phyloP scores from a whole-genome alignment of 108 stramenopile genomes.

The Cyclotella choctawhatcheeana region DNA sequence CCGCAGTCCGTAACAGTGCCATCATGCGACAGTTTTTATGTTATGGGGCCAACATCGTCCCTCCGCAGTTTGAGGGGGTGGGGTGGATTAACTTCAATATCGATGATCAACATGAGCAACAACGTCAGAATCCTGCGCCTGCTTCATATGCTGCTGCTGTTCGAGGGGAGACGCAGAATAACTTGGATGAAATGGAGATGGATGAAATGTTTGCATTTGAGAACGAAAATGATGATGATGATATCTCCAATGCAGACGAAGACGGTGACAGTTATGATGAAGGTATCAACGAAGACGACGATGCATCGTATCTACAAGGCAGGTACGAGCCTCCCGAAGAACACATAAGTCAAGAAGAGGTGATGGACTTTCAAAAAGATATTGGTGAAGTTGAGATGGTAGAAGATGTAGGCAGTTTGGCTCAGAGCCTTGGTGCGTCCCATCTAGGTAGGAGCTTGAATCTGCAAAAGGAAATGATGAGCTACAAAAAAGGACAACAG shows the following conservation, averaged over 20 bases:
- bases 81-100: slow-evolving; percentile 72
- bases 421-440: slow-evolving; percentile 83
- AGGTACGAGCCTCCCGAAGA: slow-evolving; percentile 78
- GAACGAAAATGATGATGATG: slow-evolving; percentile 41
- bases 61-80: slow-evolving; percentile 81
- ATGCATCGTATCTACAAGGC: slow-evolving; percentile 60
- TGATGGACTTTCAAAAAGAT: slow-evolving; percentile 60
- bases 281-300: slow-evolving; percentile 53
- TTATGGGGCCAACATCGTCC: slow-evolving; percentile 80
- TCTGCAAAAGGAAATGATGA: slow-evolving; percentile 70
- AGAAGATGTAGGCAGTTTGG: slow-evolving; percentile 86
- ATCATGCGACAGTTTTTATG: slow-evolving; percentile 78
- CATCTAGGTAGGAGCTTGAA: slow-evolving; percentile 81
- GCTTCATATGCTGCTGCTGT: slow-evolving; percentile 8
- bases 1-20: slow-evolving; percentile 65
- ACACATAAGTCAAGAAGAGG: slow-evolving; percentile 69
- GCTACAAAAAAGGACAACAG: slow-evolving; percentile 24
- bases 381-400: slow-evolving; percentile 85
- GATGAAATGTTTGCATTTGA: slow-evolving; percentile 73
- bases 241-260: slow-evolving; percentile 9
- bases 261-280: slow-evolving; percentile 8
- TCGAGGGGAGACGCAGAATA: neutral
- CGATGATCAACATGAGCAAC: slow-evolving; percentile 24
- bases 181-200: slow-evolving; percentile 88
- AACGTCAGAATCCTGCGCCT: neutral